These are phyloP conservation scores for Echria macrotheca DNA, from an alignment of 495 filamentous ascomycete genomes.

Conservation along the genomic window DNA sequence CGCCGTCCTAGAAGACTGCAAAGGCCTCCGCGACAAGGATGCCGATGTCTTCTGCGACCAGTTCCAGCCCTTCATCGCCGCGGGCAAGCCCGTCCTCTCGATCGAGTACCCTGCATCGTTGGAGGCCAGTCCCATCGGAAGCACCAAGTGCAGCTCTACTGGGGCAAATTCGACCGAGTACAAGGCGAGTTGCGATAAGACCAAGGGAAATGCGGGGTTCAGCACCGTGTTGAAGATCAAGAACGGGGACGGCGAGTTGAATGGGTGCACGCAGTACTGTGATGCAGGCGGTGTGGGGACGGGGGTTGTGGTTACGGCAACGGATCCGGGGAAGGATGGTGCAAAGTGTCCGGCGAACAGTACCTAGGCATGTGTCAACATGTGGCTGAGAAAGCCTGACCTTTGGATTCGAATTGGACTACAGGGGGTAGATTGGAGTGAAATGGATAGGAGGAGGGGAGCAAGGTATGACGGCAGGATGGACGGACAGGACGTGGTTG, in stretches of 20 bases:
- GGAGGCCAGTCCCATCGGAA: background rate
- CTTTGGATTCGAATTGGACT: too few species aligned
- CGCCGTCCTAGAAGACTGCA: constrained; percentile 5
- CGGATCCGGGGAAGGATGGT: background rate
- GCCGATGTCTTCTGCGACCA: background rate
- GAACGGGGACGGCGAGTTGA: background rate
- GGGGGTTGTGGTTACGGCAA: constrained; percentile 3
- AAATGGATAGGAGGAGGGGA: too few species aligned
- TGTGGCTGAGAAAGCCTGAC: too few species aligned
- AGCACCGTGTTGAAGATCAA: constrained; percentile 1
- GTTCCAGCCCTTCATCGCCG: background rate
- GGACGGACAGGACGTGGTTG: too few species aligned
- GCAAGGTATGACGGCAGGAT: too few species aligned
- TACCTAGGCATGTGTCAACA: too few species aligned
- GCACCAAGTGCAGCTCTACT: background rate
- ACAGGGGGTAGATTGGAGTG: too few species aligned
- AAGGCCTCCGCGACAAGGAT: constrained; percentile 24
- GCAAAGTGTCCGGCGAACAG: background rate
- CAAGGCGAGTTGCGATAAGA: background rate
- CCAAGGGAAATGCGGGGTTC: background rate
- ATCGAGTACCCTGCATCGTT: constrained; percentile 2
- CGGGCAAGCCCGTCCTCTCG: background rate
- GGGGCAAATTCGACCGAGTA: background rate
- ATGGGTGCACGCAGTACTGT: constrained; percentile 10
- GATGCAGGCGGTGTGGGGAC: background rate